Evolutionary conservation across 2,329 filamentous ascomycete genomes (phyloP).

Genomic region (Diaporthe caulivora): DNA sequence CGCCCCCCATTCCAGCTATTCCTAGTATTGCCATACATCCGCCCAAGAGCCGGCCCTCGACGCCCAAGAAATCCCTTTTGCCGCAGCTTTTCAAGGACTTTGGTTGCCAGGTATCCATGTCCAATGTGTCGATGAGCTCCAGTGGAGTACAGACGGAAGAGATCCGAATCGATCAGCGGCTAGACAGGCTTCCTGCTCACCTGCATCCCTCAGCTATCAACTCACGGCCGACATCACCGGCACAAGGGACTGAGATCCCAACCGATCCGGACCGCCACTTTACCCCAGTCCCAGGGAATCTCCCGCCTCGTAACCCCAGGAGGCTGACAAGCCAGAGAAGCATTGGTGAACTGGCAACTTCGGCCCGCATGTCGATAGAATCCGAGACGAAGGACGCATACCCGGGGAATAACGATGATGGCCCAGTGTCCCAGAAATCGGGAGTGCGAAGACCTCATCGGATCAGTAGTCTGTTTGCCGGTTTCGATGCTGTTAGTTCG

Average conservation of each 20-base stretch:
- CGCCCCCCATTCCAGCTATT: constrained; percentile 64
- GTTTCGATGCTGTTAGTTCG: constrained; percentile 80
- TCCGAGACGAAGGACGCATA: constrained; percentile 73
- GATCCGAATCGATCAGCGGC: constrained; percentile 84
- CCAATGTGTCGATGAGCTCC: constrained; percentile 64
- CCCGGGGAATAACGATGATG: constrained; percentile 85
- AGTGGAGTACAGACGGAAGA: constrained; percentile 85
- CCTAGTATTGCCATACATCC: constrained; percentile 94
- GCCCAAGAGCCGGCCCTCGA: constrained; percentile 84
- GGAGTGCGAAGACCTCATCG: constrained; percentile 78
- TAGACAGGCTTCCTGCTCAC: constrained; percentile 80
- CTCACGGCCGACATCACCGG: constrained; percentile 70
- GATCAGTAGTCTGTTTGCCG: constrained; percentile 87
- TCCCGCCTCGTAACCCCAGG: constrained; percentile 72
- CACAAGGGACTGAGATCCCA: constrained; percentile 42
- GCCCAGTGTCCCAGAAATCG: constrained; percentile 73
- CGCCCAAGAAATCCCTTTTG: constrained; percentile 79
- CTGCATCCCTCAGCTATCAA: constrained; percentile 83
- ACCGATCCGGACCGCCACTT: constrained; percentile 57
- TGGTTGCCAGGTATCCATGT: constrained; percentile 80
- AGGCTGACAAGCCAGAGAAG: constrained; percentile 63
- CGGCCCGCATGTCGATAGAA: constrained; percentile 54
- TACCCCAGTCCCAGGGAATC: constrained; percentile 63
- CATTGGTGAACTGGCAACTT: constrained; percentile 63
- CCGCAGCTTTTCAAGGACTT: constrained; percentile 87